Evolutionary conservation across 495 filamentous ascomycete genomes (phyloP).

Genomic region (Penicillium bialowiezense): DNA sequence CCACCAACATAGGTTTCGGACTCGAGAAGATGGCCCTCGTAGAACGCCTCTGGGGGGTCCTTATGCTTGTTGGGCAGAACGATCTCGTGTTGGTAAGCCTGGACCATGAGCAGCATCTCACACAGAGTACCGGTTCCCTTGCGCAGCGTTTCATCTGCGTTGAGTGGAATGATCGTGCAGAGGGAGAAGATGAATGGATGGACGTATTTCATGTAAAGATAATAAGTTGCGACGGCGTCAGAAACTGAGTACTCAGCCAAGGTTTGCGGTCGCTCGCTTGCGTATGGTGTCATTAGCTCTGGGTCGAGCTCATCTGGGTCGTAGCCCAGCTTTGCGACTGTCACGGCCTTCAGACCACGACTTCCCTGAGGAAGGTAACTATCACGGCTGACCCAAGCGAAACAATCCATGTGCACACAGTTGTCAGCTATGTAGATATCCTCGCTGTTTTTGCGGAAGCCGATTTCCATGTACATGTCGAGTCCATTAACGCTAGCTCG

Average conservation of each 20-base stretch:
- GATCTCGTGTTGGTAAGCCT: conserved; percentile 90
- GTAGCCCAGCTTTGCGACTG: conserved; percentile 95
- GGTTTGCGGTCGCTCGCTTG: conserved; percentile 85
- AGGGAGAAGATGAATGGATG: conserved; percentile 99
- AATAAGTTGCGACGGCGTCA: conserved; percentile 98
- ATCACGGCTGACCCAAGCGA: conserved; percentile 98
- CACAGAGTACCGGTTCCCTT: conserved; percentile 98
- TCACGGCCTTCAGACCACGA: conserved; percentile 96
- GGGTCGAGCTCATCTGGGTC: conserved; percentile 98
- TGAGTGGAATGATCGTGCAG: conserved; percentile 92
- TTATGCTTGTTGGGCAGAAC: conserved; percentile 96
- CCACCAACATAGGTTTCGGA: conserved; percentile 98
- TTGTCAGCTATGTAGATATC: conserved; percentile 94
- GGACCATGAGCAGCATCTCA: conserved; percentile 98
- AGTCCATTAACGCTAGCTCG: conserved; percentile 91
- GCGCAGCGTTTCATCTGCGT: conserved; percentile 85
- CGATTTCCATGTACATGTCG: conserved; percentile 98
- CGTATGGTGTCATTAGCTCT: conserved; percentile 95
- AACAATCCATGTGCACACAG: conserved; percentile 98
- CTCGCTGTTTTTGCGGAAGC: conserved; percentile 90
- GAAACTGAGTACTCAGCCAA: conserved; percentile 98
- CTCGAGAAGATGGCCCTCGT: conserved; percentile 92
- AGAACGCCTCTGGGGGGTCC: conserved; percentile 86
- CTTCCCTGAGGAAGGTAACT: conserved; percentile 97
- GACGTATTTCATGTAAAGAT: conserved; percentile 99